Conservation (phyloP, 2,329 filamentous ascomycete genomes). For the Alternaria dauci region DNA sequence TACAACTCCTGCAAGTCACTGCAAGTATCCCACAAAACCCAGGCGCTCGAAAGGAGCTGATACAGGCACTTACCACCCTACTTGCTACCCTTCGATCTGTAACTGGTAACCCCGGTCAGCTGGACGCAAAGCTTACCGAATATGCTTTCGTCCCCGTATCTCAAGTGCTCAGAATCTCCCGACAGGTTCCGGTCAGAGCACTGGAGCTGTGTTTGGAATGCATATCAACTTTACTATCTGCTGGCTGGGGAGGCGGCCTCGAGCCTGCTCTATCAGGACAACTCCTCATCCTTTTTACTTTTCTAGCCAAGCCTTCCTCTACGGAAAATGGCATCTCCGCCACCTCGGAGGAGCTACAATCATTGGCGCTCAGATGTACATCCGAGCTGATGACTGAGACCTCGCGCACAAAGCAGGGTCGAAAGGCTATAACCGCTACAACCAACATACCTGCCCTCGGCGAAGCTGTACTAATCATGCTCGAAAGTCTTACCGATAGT, state of each 20-base stretch:
- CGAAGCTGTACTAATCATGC: slow-evolving; percentile 79
- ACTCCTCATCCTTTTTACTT: slow-evolving; percentile 82
- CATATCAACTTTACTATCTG: slow-evolving; percentile 73
- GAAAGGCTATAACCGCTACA: slow-evolving; percentile 61
- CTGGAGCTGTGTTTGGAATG: slow-evolving; percentile 81
- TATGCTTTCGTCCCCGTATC: slow-evolving; percentile 95
- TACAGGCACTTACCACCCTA: slow-evolving; percentile 58
- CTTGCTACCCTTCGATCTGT: slow-evolving; percentile 51
- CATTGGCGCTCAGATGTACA: slow-evolving; percentile 76
- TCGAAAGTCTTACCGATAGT: slow-evolving; percentile 75
- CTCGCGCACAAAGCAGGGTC: slow-evolving; percentile 58
- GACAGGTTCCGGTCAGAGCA: slow-evolving; percentile 73
- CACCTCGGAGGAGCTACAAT: slow-evolving; percentile 76
- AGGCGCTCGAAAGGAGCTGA: slow-evolving; percentile 57
- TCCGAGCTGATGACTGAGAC: slow-evolving; percentile 70
- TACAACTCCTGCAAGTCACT: slow-evolving; percentile 65
- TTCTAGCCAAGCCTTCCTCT: slow-evolving; percentile 77
- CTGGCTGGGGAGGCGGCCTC: slow-evolving; percentile 81
- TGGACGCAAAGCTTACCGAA: slow-evolving; percentile 87
- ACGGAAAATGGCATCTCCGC: slow-evolving; percentile 57
- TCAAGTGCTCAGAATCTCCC: slow-evolving; percentile 80
- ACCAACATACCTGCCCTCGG: slow-evolving; percentile 79
- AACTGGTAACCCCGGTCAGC: slow-evolving; percentile 44
- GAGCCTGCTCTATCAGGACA: slow-evolving; percentile 79
- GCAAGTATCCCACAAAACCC: slow-evolving; percentile 60